Evolutionary conservation across 371 early-diverging fungal species (phyloP).

Genomic region (Mortierella sp.): DNA sequence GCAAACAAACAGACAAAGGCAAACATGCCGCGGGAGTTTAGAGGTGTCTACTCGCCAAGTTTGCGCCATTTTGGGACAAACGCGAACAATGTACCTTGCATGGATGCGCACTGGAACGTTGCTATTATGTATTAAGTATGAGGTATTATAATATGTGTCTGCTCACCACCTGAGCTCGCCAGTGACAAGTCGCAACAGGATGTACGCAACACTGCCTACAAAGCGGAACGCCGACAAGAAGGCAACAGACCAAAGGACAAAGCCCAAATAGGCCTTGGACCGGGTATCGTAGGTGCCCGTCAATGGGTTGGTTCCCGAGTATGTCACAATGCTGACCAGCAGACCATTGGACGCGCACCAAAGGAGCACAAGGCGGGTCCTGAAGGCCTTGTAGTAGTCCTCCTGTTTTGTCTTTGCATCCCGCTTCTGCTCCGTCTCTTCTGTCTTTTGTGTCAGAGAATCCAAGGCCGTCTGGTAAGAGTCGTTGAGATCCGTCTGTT

Average conservation of each 20-base stretch:
- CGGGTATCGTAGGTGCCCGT: conserved; percentile 24
- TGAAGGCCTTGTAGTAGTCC: conserved; percentile 88
- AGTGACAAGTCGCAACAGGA: conserved; percentile 62
- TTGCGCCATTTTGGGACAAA: neutral
- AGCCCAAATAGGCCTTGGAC: conserved; percentile 56
- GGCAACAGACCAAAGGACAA: conserved; percentile 87
- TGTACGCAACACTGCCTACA: conserved; percentile 75
- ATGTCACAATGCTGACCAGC: conserved; percentile 72
- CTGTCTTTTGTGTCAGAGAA: conserved; percentile 45
- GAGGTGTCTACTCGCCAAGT: too few species aligned
- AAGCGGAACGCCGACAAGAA: conserved; percentile 79
- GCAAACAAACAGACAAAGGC: too few species aligned
- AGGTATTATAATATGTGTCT: neutral
- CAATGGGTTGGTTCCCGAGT: conserved; percentile 10
- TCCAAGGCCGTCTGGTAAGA: neutral
- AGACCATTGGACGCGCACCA: conserved; percentile 89
- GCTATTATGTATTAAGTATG: neutral
- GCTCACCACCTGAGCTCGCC: conserved; percentile 39
- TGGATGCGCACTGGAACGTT: neutral
- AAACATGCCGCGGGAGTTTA: too few species aligned
- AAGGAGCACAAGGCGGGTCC: conserved; percentile 84
- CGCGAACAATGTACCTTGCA: neutral
- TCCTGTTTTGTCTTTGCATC: conserved; percentile 88
- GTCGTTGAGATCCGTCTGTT: conserved; percentile 70
- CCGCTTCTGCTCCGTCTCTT: conserved; percentile 64